Evolutionary conservation across 202 grass and related monocot species (phyloP), one percentile per base, ranked within the genome.

Genomic region (Zoysia matrella): DNA sequence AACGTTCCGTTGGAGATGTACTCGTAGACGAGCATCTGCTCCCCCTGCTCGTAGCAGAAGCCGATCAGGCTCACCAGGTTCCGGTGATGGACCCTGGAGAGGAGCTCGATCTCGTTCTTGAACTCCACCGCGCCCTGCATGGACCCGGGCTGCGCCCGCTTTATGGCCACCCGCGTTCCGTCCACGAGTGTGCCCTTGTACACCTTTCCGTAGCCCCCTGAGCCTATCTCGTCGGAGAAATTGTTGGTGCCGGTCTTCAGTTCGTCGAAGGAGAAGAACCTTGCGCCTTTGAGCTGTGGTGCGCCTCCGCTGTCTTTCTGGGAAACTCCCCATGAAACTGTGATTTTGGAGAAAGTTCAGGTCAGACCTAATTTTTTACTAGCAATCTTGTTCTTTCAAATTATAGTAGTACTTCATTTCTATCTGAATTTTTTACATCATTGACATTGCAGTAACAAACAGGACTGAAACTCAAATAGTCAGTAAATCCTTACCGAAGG

Each of bases 1-100:
- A 97, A 10, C 0, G 91, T 89, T 30, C 91, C 94, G 12, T 86
- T 93, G 57, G 94, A 71, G 63, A 93, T 46, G 30, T 86, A 93
- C 77, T 97, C 94, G 57, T 98, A 98, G 45, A 98, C 92, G 69
- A 98, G 77, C 95, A 98, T 93, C 83, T 98, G 95, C 56, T 98
- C 91, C 6, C 88, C 89, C 79, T 97, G 94, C 48, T 93, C 82
- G 47, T 79, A 86, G 89, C 94, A 97, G 80, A 97, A 97, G 3
- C 94, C 94, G 4, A 93, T 84, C 67, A 97, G 85, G 50, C 82
- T 86, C 74, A 93, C 94, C 50, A 97, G 82, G 68, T 93, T 93
- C 75, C 88, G 78, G 80, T 97, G 94, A 60, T 97, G 94, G 39
- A 97, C 88, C 76, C 91, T 78, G 69, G 91, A 93, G 1, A 93